Conservation (phyloP, 129 eudicot species). For the Tagetes erecta region DNA sequence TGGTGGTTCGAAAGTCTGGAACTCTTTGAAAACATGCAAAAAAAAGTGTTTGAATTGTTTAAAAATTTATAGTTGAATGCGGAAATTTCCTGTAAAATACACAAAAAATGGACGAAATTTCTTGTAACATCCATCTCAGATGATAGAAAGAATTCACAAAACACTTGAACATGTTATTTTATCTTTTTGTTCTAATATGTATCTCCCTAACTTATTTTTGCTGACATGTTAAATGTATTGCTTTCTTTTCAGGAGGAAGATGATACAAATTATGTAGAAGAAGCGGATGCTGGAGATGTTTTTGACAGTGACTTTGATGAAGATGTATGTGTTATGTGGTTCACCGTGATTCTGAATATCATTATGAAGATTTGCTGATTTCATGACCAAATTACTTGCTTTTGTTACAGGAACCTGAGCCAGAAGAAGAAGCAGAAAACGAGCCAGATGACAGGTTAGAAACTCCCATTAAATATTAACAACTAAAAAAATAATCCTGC, state of each 20-base stretch:
- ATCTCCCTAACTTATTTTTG: not conserved
- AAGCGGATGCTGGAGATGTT: conserved; percentile 79
- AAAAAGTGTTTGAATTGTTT: not conserved
- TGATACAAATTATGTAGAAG: conserved; percentile 81
- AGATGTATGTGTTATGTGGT: conserved; percentile 57
- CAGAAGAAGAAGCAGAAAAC: conserved; percentile 76
- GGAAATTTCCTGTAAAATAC: not conserved
- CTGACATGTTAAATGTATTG: conserved; percentile 7
- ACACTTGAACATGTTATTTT: conserved; percentile 2
- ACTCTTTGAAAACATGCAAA: not conserved
- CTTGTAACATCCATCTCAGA: not conserved
- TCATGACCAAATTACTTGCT: conserved; percentile 15
- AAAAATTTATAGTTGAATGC: not conserved
- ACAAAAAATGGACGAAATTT: not conserved
- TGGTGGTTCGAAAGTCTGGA: not conserved
- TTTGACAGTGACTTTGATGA: conserved; percentile 96
- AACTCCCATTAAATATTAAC: not conserved
- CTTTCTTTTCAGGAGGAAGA: conserved; percentile 67
- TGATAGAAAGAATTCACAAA: conserved; percentile 5
- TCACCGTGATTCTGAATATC: conserved; percentile 8
- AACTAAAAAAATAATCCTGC: conserved; percentile 1
- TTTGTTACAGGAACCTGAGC: conserved; percentile 70
- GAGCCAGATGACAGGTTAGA: conserved; percentile 85
- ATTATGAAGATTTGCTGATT: conserved; percentile 1
- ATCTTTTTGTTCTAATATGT: not conserved